Conservation (phyloP, 192 early-diverging fungal species). For the Geosiphon pyriformis region DNA sequence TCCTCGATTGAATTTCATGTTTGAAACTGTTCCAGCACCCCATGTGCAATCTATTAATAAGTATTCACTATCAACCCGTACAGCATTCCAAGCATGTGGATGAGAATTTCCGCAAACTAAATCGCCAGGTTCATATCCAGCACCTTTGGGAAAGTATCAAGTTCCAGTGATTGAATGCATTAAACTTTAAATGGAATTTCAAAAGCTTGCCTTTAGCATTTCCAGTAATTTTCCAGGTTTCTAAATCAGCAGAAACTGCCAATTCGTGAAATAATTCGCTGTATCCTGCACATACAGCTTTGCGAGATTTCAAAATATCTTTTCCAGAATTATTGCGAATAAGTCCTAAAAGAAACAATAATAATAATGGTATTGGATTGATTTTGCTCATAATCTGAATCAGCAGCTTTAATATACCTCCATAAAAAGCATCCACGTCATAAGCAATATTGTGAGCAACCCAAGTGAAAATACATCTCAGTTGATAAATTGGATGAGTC, state of each 20-base stretch:
- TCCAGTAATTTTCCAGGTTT: conserved; percentile 41
- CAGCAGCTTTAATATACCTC: no score
- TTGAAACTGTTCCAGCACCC: conserved; percentile 42
- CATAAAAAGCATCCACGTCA: conserved; percentile 28
- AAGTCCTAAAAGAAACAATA: background rate
- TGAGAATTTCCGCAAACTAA: background rate
- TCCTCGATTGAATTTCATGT: conserved; percentile 34
- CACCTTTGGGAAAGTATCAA: conserved; percentile 22
- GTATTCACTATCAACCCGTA: conserved; percentile 44
- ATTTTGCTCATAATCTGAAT: no score
- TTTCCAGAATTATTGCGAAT: conserved; percentile 25
- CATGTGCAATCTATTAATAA: conserved; percentile 57
- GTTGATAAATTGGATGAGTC: conserved; percentile 34
- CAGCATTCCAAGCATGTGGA: conserved; percentile 55
- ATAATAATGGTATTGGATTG: no score
- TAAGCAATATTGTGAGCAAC: conserved; percentile 52
- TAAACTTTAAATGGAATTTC: no score
- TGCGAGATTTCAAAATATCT: conserved; percentile 37
- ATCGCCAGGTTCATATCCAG: conserved; percentile 10
- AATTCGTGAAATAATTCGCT: conserved; percentile 47
- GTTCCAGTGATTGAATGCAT: no score
- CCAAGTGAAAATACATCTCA: conserved; percentile 53
- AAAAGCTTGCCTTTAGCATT: conserved; percentile 49
- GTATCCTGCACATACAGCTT: conserved; percentile 55
- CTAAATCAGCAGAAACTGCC: conserved; percentile 39